Evolutionary conservation across 2,329 filamentous ascomycete species (phyloP).

Genomic region (Helotiales sp.): DNA sequence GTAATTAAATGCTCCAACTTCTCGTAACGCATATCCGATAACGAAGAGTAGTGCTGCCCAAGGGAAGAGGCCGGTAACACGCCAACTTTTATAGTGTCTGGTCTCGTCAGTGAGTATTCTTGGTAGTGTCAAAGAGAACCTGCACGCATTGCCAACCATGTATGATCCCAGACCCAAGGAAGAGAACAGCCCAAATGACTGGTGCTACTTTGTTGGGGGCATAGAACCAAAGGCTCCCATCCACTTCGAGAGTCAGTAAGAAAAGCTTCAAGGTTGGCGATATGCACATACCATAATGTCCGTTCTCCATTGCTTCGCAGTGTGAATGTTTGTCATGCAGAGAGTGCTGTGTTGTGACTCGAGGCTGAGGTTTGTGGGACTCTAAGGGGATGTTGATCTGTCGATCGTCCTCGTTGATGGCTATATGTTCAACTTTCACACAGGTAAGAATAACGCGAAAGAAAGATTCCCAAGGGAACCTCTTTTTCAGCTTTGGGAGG

Average conservation of each 20-base stretch:
- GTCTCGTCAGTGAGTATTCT: not conserved
- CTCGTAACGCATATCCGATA: slow-evolving; percentile 54
- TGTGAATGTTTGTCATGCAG: not conserved
- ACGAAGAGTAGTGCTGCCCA: slow-evolving; percentile 56
- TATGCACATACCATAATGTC: slow-evolving; percentile 24
- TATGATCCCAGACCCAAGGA: slow-evolving; percentile 44
- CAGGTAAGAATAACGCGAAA: not conserved
- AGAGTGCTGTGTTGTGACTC: not conserved
- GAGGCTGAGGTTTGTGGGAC: not conserved
- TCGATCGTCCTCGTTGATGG: not conserved
- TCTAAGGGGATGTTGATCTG: not conserved
- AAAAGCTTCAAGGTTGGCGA: not conserved
- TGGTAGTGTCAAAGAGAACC: slow-evolving; percentile 26
- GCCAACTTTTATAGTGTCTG: slow-evolving; percentile 59
- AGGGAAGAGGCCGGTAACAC: slow-evolving; percentile 53
- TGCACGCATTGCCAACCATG: slow-evolving; percentile 59
- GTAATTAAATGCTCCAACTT: slow-evolving; percentile 52
- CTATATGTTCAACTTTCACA: not conserved
- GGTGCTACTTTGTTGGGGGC: slow-evolving; percentile 55
- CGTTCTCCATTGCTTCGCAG: slow-evolving; percentile 23
- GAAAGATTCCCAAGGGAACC: not conserved
- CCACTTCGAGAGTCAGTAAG: slow-evolving; percentile 18
- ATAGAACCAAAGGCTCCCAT: slow-evolving; percentile 46
- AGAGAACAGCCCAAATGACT: slow-evolving; percentile 51
- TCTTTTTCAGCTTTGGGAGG: not conserved